Conservation (phyloP, 2,329 filamentous ascomycete genomes). For the Penicillium sp. region DNA sequence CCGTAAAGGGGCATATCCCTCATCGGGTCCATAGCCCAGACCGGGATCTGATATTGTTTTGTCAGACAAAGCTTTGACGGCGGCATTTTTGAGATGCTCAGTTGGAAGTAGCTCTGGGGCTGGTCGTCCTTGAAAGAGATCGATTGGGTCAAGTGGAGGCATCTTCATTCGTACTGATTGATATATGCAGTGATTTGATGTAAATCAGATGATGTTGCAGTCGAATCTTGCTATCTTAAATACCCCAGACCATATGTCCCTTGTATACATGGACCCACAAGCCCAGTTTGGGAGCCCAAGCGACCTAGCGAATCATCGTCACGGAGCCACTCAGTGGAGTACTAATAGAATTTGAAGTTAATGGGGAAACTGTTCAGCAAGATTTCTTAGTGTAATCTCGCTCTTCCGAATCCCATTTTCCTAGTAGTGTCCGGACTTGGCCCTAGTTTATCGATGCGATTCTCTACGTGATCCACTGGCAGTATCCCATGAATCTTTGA, state of each 20-base stretch:
- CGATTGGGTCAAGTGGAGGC: conserved; percentile 30
- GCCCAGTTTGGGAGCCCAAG: conserved; percentile 5
- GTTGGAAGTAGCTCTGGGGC: conserved; percentile 66
- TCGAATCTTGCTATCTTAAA: not conserved
- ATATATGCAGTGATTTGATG: not conserved
- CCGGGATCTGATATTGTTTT: conserved; percentile 61
- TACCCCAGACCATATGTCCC: not conserved
- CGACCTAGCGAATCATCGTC: conserved; percentile 9
- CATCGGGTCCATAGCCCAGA: conserved; percentile 74
- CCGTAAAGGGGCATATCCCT: conserved; percentile 70
- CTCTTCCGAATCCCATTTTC: no score
- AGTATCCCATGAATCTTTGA: not conserved
- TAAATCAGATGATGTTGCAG: not conserved
- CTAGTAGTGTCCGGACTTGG: no score
- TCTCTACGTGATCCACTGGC: no score
- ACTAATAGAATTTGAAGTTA: not conserved
- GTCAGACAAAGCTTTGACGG: conserved; percentile 63
- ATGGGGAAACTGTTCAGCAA: not conserved
- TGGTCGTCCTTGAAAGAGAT: conserved; percentile 49
- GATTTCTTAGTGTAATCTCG: no score
- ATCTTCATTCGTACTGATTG: conserved; percentile 5
- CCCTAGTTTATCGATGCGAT: no score
- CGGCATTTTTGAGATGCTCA: conserved; percentile 61
- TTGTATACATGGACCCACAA: not conserved
- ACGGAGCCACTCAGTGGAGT: not conserved